Conservation (phyloP, 176 grass and related monocot species). For the Ampelocalamus luodianensis region DNA sequence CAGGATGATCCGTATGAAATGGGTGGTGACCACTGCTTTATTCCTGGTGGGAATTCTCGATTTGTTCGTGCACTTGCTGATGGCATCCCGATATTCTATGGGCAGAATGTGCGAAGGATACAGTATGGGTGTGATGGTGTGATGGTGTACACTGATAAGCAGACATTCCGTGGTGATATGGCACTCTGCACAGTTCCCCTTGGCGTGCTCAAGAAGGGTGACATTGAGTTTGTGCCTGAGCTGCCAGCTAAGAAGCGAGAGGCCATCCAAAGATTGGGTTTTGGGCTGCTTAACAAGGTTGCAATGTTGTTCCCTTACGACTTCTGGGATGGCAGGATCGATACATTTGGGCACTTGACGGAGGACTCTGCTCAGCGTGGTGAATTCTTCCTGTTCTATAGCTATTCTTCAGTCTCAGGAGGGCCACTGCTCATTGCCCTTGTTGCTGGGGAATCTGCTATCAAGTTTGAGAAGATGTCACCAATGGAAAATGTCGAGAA, state of each 20-base stretch:
- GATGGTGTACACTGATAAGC: conserved; percentile 75
- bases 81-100: conserved; percentile 79
- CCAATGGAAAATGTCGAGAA: conserved; percentile 70
- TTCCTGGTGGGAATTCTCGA: conserved; percentile 86
- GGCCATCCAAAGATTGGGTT: conserved; percentile 81
- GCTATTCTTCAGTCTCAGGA: conserved; percentile 92
- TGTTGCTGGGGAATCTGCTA: conserved; percentile 93
- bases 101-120: conserved; percentile 73
- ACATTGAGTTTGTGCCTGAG: conserved; percentile 76
- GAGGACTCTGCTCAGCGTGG: conserved; percentile 73
- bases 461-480: conserved; percentile 74
- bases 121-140: conserved; percentile 83
- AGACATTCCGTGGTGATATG: conserved; percentile 88
- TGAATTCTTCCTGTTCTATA: conserved; percentile 95
- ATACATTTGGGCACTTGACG: conserved; percentile 97
- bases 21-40: conserved; percentile 98
- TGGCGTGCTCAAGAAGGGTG: conserved; percentile 81
- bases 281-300: conserved; percentile 96
- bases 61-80: conserved; percentile 73
- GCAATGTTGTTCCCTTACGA: conserved; percentile 78
- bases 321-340: conserved; percentile 88
- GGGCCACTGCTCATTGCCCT: conserved; percentile 89
- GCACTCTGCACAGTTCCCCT: conserved; percentile 87
- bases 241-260: conserved; percentile 73
- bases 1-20: conserved; percentile 99